Base-by-base conservation (phyloP, 768 basidiomycete species). In the Rubroboletus satanas region DNA sequence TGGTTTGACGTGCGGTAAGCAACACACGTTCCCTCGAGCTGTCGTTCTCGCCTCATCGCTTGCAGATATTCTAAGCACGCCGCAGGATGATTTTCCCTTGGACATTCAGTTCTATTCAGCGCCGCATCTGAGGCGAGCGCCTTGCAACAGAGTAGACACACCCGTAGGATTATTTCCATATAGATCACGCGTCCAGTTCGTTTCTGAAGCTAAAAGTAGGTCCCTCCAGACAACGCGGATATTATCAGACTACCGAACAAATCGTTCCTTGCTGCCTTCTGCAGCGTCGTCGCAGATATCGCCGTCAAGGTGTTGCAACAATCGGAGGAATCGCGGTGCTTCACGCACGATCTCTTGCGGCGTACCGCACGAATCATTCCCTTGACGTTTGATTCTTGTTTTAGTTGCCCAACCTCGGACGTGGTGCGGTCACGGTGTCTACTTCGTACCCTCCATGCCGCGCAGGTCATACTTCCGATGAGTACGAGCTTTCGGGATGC, bases 341-440 rank as follows among this genome's bases (percentile, higher is more conserved):
- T 83, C 47, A 71, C 84, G 9, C 62, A 67, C 15, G 82, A 86
- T 60, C 60, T 83, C 41, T 60, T 74, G 44, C 78, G 77, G 33
- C 72, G 69, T 32, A 66, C 75, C 11, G 68, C 75, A 14, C 75
- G 77, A 35, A 64, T 77, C 15, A 62, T 75, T 29, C 66, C 73
- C 32, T 66, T 69, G 32, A 68, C 75, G 23, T 77, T 82, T 56
- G 69, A 80, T 46, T 76, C 68, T 54, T 77, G 77, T 54, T 60
- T 77, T 31, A 68, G 66, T 33, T 79, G 75, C 57, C 57, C 63
- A 9, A 69, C 72, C 3, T 60, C 74, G 2, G 56, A 69, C 1
- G 55, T 54, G 12, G 66, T 66, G 21, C 75, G 80, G 43, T 69
- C 68, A 12, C 68, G 73, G 29, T 70, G 77, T 14, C 60, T 84